Conservation (phyloP, 1,139 yeast species). For the Eremothecium sinecaudum region DNA sequence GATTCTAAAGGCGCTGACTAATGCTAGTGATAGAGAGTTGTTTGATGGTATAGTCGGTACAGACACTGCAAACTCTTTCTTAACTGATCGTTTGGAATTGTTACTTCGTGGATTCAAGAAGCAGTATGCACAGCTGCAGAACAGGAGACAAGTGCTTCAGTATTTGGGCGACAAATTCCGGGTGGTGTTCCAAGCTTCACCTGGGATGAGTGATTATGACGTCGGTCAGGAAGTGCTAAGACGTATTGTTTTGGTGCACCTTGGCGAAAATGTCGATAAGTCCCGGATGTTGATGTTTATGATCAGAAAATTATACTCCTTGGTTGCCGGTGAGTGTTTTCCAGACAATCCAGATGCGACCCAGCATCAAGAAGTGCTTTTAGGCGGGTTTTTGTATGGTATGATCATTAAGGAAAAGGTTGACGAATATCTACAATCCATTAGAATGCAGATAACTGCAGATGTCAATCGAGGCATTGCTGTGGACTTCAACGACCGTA, state of each 20-base stretch:
- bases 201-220: conserved; percentile 78
- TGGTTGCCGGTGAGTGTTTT: conserved; percentile 94
- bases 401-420: conserved; percentile 94
- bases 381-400: conserved; percentile 95
- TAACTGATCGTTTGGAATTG: conserved; percentile 95
- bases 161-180: conserved; percentile 94
- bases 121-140: conserved; percentile 52
- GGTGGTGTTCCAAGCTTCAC: conserved; percentile 81
- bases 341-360: conserved; percentile 99
- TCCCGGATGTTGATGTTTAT: conserved; percentile 80
- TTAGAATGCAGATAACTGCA: conserved; percentile 64
- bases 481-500: conserved; percentile 73
- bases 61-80: conserved; percentile 77
- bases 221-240: conserved; percentile 80
- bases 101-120: conserved; percentile 78
- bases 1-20: conserved; percentile 82
- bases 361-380: conserved; percentile 92
- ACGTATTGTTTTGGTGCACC: conserved; percentile 83
- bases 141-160: conserved; percentile 82
- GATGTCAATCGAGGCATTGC: conserved; percentile 78
- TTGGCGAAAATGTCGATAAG: conserved; percentile 60
- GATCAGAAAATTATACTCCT: conserved; percentile 88
- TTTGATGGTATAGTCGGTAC: conserved; percentile 94
- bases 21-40: conserved; percentile 88
- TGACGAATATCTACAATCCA: conserved; percentile 76